Evolutionary conservation across 2,329 filamentous ascomycete genomes (phyloP).

Genomic region (Aspergillus nomiae): DNA sequence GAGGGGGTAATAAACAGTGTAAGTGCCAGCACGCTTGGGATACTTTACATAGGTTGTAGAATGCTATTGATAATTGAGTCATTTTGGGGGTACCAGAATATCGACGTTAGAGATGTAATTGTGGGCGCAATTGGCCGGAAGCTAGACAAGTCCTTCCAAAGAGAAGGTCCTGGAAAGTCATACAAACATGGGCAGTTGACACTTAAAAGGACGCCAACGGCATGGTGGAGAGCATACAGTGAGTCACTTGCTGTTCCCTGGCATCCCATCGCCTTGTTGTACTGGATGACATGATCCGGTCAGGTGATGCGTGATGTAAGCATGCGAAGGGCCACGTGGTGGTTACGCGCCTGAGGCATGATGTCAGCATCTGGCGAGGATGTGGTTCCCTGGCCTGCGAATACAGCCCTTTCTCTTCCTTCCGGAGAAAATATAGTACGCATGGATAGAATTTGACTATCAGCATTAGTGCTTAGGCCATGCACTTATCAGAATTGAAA

Average conservation of each 20-base stretch:
- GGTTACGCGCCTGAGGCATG: not conserved
- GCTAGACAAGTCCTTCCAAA: not conserved
- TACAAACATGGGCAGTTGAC: not conserved
- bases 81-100: constrained; percentile 18
- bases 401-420: not conserved
- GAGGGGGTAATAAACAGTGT: constrained; percentile 4
- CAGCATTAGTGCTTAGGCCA: not conserved
- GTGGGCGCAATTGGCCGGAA: constrained; percentile 1
- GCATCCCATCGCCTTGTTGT: not conserved
- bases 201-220: constrained; percentile 7
- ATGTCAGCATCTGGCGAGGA: not conserved
- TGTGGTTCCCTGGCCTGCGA: too few relatives aligned
- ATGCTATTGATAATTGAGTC: constrained; percentile 17
- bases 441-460: not conserved
- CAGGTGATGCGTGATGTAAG: constrained; percentile 17
- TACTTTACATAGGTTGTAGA: constrained; percentile 11
- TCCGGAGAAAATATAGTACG: not conserved
- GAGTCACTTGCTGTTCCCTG: constrained; percentile 6
- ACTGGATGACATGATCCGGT: constrained; percentile 4
- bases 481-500: not conserved
- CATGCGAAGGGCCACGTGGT: constrained; percentile 1
- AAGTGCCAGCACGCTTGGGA: constrained; percentile 9
- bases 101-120: not conserved
- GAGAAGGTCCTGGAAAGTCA: not conserved
- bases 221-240: constrained; percentile 3